A percentile compares a stretch with the other conserved stretches of the same genome.
phyloP scores from a whole-genome alignment of 257 asterid genomes.

The Leonotis leonurus region DNA sequence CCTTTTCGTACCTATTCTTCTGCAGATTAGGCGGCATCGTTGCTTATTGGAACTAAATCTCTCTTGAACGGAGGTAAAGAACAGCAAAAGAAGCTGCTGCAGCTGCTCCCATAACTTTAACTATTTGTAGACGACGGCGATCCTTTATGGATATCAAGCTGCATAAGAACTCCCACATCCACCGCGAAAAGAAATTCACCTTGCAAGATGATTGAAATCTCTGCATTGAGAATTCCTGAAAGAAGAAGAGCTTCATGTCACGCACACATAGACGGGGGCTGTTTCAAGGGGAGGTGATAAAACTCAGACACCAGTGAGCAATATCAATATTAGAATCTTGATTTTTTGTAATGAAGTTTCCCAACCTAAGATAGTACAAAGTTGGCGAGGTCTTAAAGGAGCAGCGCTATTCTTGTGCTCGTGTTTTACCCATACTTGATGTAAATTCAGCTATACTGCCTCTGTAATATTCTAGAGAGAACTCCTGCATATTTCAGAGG shows the following conservation, averaged over 20 bases:
- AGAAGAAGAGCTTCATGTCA: constrained; percentile 15
- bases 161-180: constrained; percentile 46
- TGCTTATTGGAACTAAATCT: constrained; percentile 3
- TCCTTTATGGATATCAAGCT: constrained; percentile 21
- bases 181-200: constrained; percentile 42
- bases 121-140: constrained; percentile 13
- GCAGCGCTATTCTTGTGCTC: constrained; percentile 44
- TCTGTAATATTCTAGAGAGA: constrained; percentile 61
- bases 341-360: constrained; percentile 14
- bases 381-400: constrained; percentile 16
- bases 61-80: constrained; percentile 28
- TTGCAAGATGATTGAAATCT: constrained; percentile 50
- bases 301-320: background rate
- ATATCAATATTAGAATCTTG: background rate
- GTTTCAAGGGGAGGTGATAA: background rate
- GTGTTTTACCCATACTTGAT: constrained; percentile 37
- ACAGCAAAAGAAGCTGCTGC: constrained; percentile 46
- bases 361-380: constrained; percentile 42
- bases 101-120: constrained; percentile 38
- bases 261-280: background rate
- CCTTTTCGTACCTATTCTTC: too few species aligned
- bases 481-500: constrained; percentile 65
- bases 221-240: constrained; percentile 64
- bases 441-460: constrained; percentile 55
- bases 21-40: too few species aligned